Evolutionary conservation across 1,139 yeast species (phyloP), one percentile per base, ranked within the genome.

Genomic region (Candida sanyaensis): DNA sequence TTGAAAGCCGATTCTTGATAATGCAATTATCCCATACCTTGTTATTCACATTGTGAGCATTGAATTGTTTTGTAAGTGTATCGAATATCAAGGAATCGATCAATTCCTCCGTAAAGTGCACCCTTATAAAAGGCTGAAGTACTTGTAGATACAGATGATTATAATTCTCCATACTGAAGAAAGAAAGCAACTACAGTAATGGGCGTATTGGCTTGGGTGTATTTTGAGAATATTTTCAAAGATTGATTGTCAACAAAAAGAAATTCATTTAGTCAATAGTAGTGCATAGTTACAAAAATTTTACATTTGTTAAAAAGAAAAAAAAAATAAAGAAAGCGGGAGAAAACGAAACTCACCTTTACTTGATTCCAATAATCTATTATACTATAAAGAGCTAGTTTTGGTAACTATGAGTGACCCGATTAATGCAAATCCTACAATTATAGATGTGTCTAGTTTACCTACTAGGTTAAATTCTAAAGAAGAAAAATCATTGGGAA

Each of bases 371-470:
- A 17, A 17, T 3, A 30, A 4, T 26, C n/a, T 21, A 34, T 21
- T 6, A 21, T 33, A 21, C 26, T 3, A 33, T 23, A 32, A 17
- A 32, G 5, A 21, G n/a, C 26, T 7, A 6, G 13, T n/a, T 6
- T 8, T 3, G 5, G 5, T 11, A 23, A 52, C 33, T 45, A 80
- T 80, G 84, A 66, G 82, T 26, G 97, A 90, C 49, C 90, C 89
- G 39, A 86, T 92, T 52, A 93, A 93, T 67, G 97, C 97, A 28
- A 91, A 91, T 65, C 99, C 99, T 12, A 85, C 87, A 31, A 84
- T 93, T 42, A 71, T 91, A 45, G 96, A 91, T 57, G 81, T 81
- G 21, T 79, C 86, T 27, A 80, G 81, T 51, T 78, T 93, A 28
- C 98, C 98, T 1, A 87, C 86, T 0, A 78, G 97, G 40, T 51